phyloP scores from a whole-genome alignment of 225 moss, liverwort and hornwort species.

The Pseudisothecium myosuroides region DNA sequence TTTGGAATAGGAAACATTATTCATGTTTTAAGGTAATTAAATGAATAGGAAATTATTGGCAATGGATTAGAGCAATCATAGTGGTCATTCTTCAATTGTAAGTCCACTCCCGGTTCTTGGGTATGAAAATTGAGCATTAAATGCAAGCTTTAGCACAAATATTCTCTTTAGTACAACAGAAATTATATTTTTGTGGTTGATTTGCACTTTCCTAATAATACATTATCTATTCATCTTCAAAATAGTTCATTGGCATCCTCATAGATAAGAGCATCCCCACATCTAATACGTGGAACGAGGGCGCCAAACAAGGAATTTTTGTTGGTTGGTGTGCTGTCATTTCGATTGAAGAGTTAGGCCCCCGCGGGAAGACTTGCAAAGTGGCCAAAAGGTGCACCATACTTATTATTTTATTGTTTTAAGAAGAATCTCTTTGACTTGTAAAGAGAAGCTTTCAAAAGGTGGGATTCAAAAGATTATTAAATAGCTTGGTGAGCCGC shows the following conservation, averaged over 20 bases:
- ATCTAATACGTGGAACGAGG: too few species aligned
- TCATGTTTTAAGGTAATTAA: neutral
- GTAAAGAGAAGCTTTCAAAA: too few species aligned
- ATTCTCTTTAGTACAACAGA: neutral
- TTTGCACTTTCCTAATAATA: neutral
- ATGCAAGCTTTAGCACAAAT: accelerated
- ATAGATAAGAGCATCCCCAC: too few species aligned
- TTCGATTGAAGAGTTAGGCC: too few species aligned
- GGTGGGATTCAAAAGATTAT: too few species aligned
- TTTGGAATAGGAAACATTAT: neutral
- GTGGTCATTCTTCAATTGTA: neutral
- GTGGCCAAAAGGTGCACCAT: too few species aligned
- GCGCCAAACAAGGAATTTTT: too few species aligned
- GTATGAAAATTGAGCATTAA: neutral
- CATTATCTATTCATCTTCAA: neutral
- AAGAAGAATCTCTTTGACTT: too few species aligned
- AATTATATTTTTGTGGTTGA: neutral
- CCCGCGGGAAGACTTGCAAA: too few species aligned
- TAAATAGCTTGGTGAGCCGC: too few species aligned
- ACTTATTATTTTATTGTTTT: too few species aligned
- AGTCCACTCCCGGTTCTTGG: accelerated
- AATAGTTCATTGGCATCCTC: neutral
- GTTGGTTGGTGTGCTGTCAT: too few species aligned
- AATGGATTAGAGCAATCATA: neutral
- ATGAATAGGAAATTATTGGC: neutral